A percentile compares a stretch with the other conserved stretches of the same genome.
These are phyloP conservation scores for Leucogyrophana mollusca DNA, from an alignment of 768 basidiomycete species.

Conservation along the genomic window DNA sequence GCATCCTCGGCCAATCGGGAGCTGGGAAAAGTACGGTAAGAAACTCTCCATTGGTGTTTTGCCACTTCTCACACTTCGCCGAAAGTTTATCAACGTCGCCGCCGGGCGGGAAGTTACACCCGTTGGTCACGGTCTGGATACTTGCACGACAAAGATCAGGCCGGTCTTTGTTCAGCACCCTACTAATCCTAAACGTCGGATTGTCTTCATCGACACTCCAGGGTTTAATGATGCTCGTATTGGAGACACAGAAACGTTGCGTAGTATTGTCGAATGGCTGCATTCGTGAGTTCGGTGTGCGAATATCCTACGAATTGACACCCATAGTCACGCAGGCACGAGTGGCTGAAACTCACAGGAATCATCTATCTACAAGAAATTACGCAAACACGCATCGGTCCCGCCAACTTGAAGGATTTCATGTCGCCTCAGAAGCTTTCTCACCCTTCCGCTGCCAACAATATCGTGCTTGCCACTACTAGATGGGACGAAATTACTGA, in stretches of 20 bases:
- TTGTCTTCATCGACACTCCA: conserved; percentile 21
- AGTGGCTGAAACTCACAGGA: no score
- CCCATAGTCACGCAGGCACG: no score
- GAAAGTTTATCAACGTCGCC: no score
- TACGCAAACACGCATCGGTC: conserved; percentile 29
- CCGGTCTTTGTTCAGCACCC: no score
- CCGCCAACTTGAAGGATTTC: conserved; percentile 26
- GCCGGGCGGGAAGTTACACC: no score
- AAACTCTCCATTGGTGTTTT: no score
- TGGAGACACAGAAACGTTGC: conserved; percentile 12
- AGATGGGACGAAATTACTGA: conserved; percentile 29
- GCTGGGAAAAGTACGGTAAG: no score
- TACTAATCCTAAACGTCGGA: conserved; percentile 7
- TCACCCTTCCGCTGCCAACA: conserved; percentile 21
- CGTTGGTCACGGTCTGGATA: no score
- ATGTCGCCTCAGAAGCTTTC: conserved; percentile 21
- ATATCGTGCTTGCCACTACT: conserved; percentile 31
- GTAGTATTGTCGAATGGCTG: conserved; percentile 14
- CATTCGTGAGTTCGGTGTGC: conserved; percentile 16
- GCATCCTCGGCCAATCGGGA: no score
- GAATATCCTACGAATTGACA: no score
- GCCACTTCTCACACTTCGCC: no score
- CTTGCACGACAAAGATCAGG: no score
- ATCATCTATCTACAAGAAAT: conserved; percentile 15
- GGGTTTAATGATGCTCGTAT: conserved; percentile 1